These are phyloP conservation scores for Trypanosoma avium DNA, from an alignment of 208 protist species.

Conservation along the genomic window DNA sequence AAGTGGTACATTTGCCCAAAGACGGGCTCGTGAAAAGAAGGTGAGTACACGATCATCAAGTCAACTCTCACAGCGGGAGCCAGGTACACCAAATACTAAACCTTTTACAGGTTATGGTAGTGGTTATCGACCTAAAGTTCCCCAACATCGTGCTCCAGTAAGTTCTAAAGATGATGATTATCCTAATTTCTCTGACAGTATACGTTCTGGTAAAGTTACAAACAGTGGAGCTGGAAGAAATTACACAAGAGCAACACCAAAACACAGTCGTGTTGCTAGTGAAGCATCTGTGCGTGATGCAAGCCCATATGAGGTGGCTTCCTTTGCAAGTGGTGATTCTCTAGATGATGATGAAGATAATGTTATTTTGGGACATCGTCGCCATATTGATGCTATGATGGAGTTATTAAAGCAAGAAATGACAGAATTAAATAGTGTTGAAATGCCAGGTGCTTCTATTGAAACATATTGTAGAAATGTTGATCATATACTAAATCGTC, in stretches of 20 bases:
- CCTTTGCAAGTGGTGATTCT: slow-evolving; percentile 67
- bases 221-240: slow-evolving; percentile 17
- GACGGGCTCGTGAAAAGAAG: slow-evolving; percentile 75
- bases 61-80: slow-evolving; percentile 55
- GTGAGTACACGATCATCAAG: slow-evolving; percentile 38
- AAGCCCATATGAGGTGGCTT: slow-evolving; percentile 39
- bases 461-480: slow-evolving; percentile 88
- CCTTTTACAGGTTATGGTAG: slow-evolving; percentile 33
- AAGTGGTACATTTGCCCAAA: slow-evolving; percentile 71
- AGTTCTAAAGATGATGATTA: slow-evolving; percentile 29
- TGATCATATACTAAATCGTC: slow-evolving; percentile 67
- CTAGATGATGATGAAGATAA: slow-evolving; percentile 91
- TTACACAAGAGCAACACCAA: slow-evolving; percentile 26
- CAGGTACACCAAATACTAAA: slow-evolving; percentile 55
- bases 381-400: slow-evolving; percentile 94
- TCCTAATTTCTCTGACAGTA: slow-evolving; percentile 39
- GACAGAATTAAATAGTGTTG: slow-evolving; percentile 88
- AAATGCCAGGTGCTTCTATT: slow-evolving; percentile 88
- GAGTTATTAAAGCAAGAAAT: slow-evolving; percentile 92
- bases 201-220: slow-evolving; percentile 26
- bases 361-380: slow-evolving; percentile 85
- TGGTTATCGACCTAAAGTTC: slow-evolving; percentile 19
- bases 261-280: slow-evolving; percentile 38
- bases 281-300: slow-evolving; percentile 33
- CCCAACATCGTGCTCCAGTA: slow-evolving; percentile 28